Conservation (phyloP, 352 stramenopile genomes). For the Pythium aristosporum region DNA sequence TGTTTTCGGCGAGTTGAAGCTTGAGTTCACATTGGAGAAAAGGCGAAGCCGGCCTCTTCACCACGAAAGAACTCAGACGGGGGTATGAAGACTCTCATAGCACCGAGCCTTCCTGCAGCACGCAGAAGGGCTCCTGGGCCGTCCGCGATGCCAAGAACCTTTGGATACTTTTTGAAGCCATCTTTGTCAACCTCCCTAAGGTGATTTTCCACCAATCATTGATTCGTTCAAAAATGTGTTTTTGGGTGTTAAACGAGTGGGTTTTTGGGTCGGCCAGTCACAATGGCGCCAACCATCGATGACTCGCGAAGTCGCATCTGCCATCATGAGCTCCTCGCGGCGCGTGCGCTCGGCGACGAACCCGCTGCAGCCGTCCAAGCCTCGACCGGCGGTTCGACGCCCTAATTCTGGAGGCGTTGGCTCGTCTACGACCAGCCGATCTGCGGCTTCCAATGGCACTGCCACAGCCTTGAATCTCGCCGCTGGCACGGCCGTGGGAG, state of each 20-base stretch:
- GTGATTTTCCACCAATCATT: too few species aligned
- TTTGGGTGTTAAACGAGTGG: not conserved
- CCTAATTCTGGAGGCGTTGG: not conserved
- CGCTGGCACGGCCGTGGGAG: not conserved
- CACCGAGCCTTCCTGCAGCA: too few species aligned
- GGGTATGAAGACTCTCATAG: too few species aligned
- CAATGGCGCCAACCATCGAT: constrained; percentile 15
- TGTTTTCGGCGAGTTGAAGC: too few species aligned
- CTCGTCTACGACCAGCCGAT: not conserved
- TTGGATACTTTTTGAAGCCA: too few species aligned
- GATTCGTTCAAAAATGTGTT: not conserved
- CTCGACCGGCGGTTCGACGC: constrained; percentile 13
- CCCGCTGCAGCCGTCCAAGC: constrained; percentile 19
- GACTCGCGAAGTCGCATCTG: too few species aligned
- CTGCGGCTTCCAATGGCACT: not conserved
- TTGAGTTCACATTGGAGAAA: too few species aligned
- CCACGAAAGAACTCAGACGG: too few species aligned
- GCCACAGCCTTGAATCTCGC: not conserved
- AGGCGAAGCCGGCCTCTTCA: too few species aligned
- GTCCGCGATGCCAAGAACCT: too few species aligned
- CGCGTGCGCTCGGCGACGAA: constrained; percentile 12
- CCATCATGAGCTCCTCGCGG: constrained; percentile 20
- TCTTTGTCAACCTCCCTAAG: not conserved
- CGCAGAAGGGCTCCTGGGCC: too few species aligned
- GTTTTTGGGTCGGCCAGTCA: not conserved